Evolutionary conservation across 768 basidiomycete species (phyloP).

Genomic region (Amanita phalloides): DNA sequence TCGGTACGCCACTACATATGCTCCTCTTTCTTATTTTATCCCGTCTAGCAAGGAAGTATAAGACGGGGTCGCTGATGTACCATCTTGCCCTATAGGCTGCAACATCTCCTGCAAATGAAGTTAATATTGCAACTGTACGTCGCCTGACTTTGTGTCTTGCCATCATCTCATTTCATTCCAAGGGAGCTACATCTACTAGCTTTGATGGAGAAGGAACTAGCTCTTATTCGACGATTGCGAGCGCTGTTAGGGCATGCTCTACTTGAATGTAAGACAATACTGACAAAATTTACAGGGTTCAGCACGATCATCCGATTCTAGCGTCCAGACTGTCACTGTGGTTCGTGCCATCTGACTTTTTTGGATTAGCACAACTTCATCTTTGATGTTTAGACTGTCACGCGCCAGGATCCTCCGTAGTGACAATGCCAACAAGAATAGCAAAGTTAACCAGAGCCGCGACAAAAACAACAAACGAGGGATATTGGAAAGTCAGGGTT

Average conservation of each 20-base stretch:
- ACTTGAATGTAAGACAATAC: too few species aligned
- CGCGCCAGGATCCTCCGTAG: not conserved
- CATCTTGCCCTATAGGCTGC: not conserved
- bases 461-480: not conserved
- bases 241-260: not conserved
- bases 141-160: not conserved
- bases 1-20: not conserved
- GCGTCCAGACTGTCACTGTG: not conserved
- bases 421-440: not conserved
- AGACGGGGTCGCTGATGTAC: not conserved
- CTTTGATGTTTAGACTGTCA: not conserved
- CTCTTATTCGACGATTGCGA: not conserved
- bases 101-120: not conserved
- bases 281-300: not conserved
- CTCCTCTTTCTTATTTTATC: not conserved
- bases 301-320: not conserved
- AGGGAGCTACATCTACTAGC: not conserved
- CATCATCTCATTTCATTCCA: not conserved
- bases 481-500: too few species aligned
- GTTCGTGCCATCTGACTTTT: not conserved
- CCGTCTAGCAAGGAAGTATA: not conserved
- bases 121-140: not conserved
- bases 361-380: not conserved
- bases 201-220: not conserved
- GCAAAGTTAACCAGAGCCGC: not conserved